These are phyloP conservation scores for Reutealis trisperma DNA, from an alignment of 345 rosid genomes.

Conservation along the genomic window DNA sequence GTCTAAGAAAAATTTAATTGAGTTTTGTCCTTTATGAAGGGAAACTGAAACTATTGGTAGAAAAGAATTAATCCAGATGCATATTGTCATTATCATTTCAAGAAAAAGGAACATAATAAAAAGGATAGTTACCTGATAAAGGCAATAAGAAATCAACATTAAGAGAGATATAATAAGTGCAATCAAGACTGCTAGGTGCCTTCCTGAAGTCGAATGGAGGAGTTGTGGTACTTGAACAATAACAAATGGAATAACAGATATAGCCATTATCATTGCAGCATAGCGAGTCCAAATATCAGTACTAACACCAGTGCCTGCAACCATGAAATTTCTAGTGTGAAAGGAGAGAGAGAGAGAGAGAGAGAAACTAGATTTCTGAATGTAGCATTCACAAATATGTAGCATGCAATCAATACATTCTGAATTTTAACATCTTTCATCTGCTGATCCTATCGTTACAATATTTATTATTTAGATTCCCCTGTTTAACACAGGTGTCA, in stretches of 20 bases:
- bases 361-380: neutral
- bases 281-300: constrained; percentile 79
- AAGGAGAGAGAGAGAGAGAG: neutral
- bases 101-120: neutral
- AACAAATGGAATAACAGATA: constrained; percentile 80
- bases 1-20: neutral
- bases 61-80: neutral
- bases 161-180: constrained; percentile 53
- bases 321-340: neutral
- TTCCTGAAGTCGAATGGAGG: constrained; percentile 68
- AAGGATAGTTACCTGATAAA: constrained; percentile 67
- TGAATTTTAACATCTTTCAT: neutral
- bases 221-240: constrained; percentile 81
- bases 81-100: neutral
- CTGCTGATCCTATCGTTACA: neutral
- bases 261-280: constrained; percentile 80
- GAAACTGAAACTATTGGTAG: neutral
- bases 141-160: constrained; percentile 77
- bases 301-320: constrained; percentile 43
- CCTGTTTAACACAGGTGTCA: neutral
- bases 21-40: neutral
- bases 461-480: neutral
- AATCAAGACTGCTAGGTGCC: constrained; percentile 65
- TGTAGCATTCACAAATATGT: neutral
- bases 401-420: neutral